A percentile compares a stretch with the other conserved stretches of the same genome.
These are phyloP conservation scores for Scolecobasidium constrictum DNA, from an alignment of 2,329 filamentous ascomycete genomes.

Conservation along the genomic window DNA sequence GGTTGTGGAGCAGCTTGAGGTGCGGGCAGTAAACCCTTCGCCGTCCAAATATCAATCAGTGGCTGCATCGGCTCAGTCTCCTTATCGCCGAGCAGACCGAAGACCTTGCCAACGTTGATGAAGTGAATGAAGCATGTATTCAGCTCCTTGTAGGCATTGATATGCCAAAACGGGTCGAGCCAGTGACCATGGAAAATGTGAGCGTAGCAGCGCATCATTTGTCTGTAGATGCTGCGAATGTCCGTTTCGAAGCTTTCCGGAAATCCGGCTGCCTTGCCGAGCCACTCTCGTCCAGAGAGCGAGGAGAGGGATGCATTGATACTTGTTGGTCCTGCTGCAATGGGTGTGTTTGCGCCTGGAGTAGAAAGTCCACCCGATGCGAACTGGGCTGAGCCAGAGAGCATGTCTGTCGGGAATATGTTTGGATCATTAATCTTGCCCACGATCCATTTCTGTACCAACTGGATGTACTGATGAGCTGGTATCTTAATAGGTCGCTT, in stretches of 20 bases:
- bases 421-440: constrained; percentile 85
- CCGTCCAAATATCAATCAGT: constrained; percentile 82
- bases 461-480: constrained; percentile 84
- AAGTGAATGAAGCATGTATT: constrained; percentile 45
- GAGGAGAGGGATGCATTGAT: constrained; percentile 47
- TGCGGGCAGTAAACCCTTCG: constrained; percentile 70
- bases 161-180: constrained; percentile 39
- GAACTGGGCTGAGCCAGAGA: constrained; percentile 47
- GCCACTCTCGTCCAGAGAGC: constrained; percentile 61
- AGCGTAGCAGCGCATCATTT: constrained; percentile 44
- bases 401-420: constrained; percentile 83
- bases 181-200: constrained; percentile 43
- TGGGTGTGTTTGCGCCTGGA: constrained; percentile 29
- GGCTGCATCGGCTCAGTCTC: constrained; percentile 96
- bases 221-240: constrained; percentile 57
- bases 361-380: constrained; percentile 42
- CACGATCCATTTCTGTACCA: constrained; percentile 95
- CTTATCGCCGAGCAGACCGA: constrained; percentile 66
- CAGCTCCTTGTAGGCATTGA: constrained; percentile 36
- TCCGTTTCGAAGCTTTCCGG: constrained; percentile 50
- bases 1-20: constrained; percentile 26
- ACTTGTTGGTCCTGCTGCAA: constrained; percentile 32
- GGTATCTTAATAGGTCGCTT: constrained; percentile 85
- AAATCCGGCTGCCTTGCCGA: constrained; percentile 77
- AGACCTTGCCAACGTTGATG: constrained; percentile 60